Conservation (phyloP, 2,329 filamentous ascomycete species). For the Aspergillus ruber region DNA sequence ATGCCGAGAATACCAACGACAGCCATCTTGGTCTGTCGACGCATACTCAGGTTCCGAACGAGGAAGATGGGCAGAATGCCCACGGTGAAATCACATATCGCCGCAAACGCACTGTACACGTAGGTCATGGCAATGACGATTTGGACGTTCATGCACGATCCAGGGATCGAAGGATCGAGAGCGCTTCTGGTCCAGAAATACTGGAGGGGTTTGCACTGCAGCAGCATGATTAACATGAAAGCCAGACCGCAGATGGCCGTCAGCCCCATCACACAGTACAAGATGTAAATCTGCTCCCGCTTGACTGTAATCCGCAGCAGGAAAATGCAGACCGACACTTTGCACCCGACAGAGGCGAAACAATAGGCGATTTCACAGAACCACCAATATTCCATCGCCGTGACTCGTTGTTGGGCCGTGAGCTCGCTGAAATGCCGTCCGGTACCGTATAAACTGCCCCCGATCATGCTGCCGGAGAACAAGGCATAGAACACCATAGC, state of each 20-base stretch:
- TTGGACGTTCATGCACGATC: constrained; percentile 37
- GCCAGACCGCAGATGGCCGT: constrained; percentile 41
- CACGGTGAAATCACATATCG: constrained; percentile 46
- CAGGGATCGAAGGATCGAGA: constrained; percentile 22
- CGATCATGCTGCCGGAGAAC: constrained; percentile 26
- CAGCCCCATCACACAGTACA: constrained; percentile 40
- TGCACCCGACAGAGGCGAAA: constrained; percentile 41
- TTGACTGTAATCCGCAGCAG: constrained; percentile 46
- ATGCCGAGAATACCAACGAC: constrained; percentile 50
- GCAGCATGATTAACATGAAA: constrained; percentile 48
- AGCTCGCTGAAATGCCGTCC: constrained; percentile 12
- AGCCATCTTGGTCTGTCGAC: constrained; percentile 45
- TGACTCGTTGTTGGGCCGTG: not conserved
- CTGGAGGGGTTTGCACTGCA: constrained; percentile 47
- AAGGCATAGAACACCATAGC: constrained; percentile 23
- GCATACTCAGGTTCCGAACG: constrained; percentile 52
- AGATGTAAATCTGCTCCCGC: constrained; percentile 41
- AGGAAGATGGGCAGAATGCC: constrained; percentile 50
- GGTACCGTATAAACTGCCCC: constrained; percentile 24
- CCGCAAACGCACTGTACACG: constrained; percentile 27
- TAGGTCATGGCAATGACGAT: constrained; percentile 30
- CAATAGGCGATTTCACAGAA: constrained; percentile 49
- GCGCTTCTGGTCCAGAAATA: constrained; percentile 43
- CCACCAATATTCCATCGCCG: constrained; percentile 36
- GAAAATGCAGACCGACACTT: constrained; percentile 48